Evolutionary conservation across 2,329 filamentous ascomycete genomes (phyloP).

Genomic region (Fusarium virguliforme): DNA sequence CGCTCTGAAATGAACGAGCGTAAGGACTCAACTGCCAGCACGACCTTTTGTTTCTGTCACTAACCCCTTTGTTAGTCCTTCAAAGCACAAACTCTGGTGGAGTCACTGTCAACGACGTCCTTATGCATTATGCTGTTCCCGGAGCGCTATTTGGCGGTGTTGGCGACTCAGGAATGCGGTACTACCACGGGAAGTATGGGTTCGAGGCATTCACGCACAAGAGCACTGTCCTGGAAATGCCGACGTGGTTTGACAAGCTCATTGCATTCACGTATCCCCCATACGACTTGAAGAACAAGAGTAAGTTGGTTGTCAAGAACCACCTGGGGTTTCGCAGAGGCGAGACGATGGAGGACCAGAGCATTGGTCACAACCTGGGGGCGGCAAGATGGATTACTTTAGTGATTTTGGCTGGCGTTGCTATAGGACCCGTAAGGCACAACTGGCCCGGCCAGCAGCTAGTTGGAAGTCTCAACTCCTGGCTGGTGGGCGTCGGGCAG

Average conservation of each 20-base stretch:
- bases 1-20: neutral
- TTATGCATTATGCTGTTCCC: slow-evolving; percentile 58
- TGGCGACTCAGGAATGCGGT: slow-evolving; percentile 61
- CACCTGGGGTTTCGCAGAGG: neutral
- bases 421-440: no score
- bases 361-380: neutral
- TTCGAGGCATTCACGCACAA: slow-evolving; percentile 56
- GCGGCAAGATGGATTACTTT: neutral
- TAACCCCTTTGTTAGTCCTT: neutral
- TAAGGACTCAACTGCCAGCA: neutral
- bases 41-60: neutral
- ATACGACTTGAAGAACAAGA: neutral
- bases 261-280: neutral
- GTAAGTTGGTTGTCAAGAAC: neutral
- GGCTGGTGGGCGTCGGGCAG: no score
- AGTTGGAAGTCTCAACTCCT: no score
- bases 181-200: slow-evolving; percentile 62
- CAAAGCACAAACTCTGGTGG: slow-evolving; percentile 53
- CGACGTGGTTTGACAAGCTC: slow-evolving; percentile 48
- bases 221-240: slow-evolving; percentile 50
- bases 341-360: neutral
- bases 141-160: slow-evolving; percentile 64
- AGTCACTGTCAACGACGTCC: slow-evolving; percentile 63
- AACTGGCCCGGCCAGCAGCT: no score
- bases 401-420: no score